Evolutionary conservation across 306 rosid genomes (phyloP), one percentile per base, ranked within the genome.

Genomic region (Medicago ruthenica): DNA sequence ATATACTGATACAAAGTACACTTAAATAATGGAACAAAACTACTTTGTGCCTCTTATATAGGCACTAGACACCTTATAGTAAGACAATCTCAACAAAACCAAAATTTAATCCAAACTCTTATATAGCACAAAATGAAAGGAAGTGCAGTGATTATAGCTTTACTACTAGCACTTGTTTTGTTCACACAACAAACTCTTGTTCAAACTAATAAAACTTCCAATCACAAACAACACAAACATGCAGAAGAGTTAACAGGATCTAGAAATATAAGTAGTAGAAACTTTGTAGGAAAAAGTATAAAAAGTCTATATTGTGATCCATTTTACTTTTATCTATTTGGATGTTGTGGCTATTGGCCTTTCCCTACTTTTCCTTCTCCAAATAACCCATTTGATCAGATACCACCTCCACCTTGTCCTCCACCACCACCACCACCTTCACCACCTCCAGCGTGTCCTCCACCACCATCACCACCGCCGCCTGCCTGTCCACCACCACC

Each of bases 321-420:
- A 2, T 84, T 89, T 47, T 93, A 75, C 83, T 78, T 83, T 27
- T 93, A 63, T 63, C 69, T 93, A 13, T 91, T 54, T 83, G 92
- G 53, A n/a, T 18, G 59, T 7, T 93, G 98, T 66, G 92, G 90
- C 57, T 86, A 79, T 60, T 93, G 97, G 97, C 93, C 98, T 82
- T 93, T 93, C 22, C 85, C 93, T 61, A 89, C 82, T 1, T 81
- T 47, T 37, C 85, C 89, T 36, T 91, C 83, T 55, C 91, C 89
- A 44, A 36, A 89, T 48, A 93, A 93, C 79, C 98, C 98, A 0
- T 91, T 91, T 85, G 69, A 53, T 11, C 91, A 88, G 45, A 61
- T 88, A 76, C n/a, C 13, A 16, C 73, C 79, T 15, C 42, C 68
- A 5, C 57, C 78, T 12, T 37, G 17, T 2, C 47, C 74, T 4